Evolutionary conservation across 768 basidiomycete species (phyloP), one percentile per base, ranked within the genome.

Genomic region (Panus rudis): DNA sequence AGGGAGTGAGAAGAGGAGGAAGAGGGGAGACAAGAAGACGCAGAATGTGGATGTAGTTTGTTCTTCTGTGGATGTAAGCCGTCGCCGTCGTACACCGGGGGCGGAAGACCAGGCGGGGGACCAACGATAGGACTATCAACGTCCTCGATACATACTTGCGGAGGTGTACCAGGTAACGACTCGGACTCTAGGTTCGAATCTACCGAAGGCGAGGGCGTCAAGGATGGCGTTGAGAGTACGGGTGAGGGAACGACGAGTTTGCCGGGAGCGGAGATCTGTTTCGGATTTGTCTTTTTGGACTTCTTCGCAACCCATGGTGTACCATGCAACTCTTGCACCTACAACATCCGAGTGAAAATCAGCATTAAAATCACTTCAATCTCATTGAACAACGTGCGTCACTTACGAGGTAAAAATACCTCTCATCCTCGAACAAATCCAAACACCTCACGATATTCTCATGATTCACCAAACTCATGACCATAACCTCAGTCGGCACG

Each of bases 241-340:
- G 81, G 65, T 16, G 71, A 65, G 25, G 79, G 78, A 4, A 44
- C 48, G 35, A 43, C 38, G 16, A 57, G 54, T 39, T 56, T 56
- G 24, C 52, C 54, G n/a, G 48, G 62, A 28, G 50, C 56, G 43
- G 53, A 55, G 6, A 39, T 47, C 49, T 55, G 43, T 39, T 54
- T 57, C 28, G 34, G 34, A 51, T 46, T 58, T 59, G 60, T 66
- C 51, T n/a, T n/a, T 39, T 54, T 57, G 30, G 34, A 34, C 52
- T 46, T 58, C 59, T 61, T 66, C 51, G 33, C 7, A 16, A 59
- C 69, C 92, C 92, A 97, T 3, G 93, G 91, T 21, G 84, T 79
- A 21, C 93, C 93, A 57, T 97, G 93, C 21, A 94, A 69, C 61
- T 94, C 92, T 67, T 92, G 90, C 3, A 92, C 79, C 91, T 93